Base-by-base conservation (phyloP, 805 yeast species). In the Kodamaea restingae region DNA sequence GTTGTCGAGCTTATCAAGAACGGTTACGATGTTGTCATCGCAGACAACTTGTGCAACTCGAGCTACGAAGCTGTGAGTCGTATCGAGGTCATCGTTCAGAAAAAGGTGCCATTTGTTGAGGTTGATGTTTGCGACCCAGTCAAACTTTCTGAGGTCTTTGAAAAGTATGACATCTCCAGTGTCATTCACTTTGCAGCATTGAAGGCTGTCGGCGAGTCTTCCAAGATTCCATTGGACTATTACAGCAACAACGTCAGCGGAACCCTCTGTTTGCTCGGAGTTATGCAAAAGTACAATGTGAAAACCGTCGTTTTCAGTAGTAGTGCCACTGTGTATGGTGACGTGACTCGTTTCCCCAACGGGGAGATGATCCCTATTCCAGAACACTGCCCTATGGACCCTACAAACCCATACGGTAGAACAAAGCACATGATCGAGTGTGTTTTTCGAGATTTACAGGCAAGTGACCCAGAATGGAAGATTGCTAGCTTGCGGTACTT, bases 241-340 rank as follows among this genome's bases (percentile, higher is more conserved):
- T 30, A 30, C 21, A 11, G 8, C 21, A 30, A 30, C 32, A 30
- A 30, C 12, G 9, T 30, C 21, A 30, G 12, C 11, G 32, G 32
- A 4, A 30, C 32, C 7, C 21, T 30, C 32, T 17, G 32, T 11
- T 63, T 86, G 42, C 56, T 85, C 43, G 67, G 70, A 40, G 73
- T 69, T 7, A 75, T 83, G 78, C 58, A 63, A 24, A 60, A 63
- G 29, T 55, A 63, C 50, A 50, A 61, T 30, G 78, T 80, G 32
- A 62, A 66, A 32, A 70, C 71, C 11, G 58, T 86, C 39, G 88
- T 85, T 11, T 84, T 85, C 59, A 77, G 85, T 27, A 81, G 90
- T 2, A 79, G 87, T 20, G 93, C 93, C 8, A 84, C 93, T 9
- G 91, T 85, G 4, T 84, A 86, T 52, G 95, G 93, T 10, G 91